Evolutionary conservation across 2,329 filamentous ascomycete species (phyloP).

Genomic region (Akanthomyces uredinophilus): DNA sequence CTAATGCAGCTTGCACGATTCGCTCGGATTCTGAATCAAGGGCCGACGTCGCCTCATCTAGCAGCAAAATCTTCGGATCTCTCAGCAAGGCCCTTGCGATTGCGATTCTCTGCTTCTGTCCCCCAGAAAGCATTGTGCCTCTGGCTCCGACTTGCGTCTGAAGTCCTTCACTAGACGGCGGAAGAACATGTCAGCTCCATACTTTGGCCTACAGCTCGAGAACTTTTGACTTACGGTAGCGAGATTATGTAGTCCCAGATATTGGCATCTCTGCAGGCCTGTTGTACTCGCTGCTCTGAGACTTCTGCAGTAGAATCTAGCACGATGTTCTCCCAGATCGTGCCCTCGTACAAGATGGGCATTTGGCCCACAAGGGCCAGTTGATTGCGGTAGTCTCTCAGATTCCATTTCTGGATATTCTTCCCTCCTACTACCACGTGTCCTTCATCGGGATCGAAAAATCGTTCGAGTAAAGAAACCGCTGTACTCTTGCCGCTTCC

Average conservation of each 20-base stretch:
- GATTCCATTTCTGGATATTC: slow-evolving; percentile 10
- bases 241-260: background rate
- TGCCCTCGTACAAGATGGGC: slow-evolving; percentile 29
- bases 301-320: too few species aligned
- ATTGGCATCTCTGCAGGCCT: slow-evolving; percentile 8
- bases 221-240: background rate
- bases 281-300: slow-evolving; percentile 16
- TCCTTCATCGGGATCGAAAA: slow-evolving; percentile 19
- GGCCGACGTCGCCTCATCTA: slow-evolving; percentile 54
- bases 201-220: background rate
- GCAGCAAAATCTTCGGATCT: slow-evolving; percentile 44
- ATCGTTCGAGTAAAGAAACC: slow-evolving; percentile 26
- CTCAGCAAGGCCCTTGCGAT: slow-evolving; percentile 50
- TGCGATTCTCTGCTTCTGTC: slow-evolving; percentile 50
- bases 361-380: slow-evolving; percentile 24
- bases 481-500: slow-evolving; percentile 26
- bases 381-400: slow-evolving; percentile 19
- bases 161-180: too few species aligned
- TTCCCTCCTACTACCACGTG: background rate
- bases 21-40: slow-evolving; percentile 52
- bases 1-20: slow-evolving; percentile 17
- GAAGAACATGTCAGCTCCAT: too few species aligned
- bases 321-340: slow-evolving; percentile 25
- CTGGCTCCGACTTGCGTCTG: slow-evolving; percentile 46
- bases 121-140: slow-evolving; percentile 50